Base-by-base conservation (phyloP, 1,284 basidiomycete species). In the Ceratobasidium sp. region DNA sequence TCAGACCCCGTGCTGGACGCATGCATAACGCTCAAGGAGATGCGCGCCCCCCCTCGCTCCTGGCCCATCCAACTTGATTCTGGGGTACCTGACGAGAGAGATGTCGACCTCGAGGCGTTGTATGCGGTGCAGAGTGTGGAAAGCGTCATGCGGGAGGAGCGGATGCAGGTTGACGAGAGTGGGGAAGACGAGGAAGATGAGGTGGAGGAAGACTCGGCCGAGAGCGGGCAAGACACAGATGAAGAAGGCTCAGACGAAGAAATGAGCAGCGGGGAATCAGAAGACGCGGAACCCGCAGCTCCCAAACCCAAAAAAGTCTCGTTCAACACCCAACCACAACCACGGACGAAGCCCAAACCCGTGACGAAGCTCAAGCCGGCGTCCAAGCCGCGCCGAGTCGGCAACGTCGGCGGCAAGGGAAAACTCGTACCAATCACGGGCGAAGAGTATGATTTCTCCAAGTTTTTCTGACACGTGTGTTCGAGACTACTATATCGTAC, bases 121-220 rank as follows among this genome's bases (percentile, higher is more conserved):
- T 60, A 68, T 52, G 56, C 70, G 4, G 75, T 75, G 29, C 75
- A 77, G 54, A 78, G 78, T 53, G 77, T 80, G 34, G 80, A 75
- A 49, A 80, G 89, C 40, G 77, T 81, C 49, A 83, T 84, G 22
- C 81, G 86, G 70, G 89, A 87, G 76, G 87, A 88, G 70, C 84
- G 89, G 73, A 87, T 85, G 75, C 81, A 81, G 71, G 72, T 50
- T 10, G 58, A 62, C 20, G 29, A 20, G 10, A 45, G 47, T 13
- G 57, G 38, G 17, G 58, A 62, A 79, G 27, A 80, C 60, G 77
- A 91, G 69, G 87, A 91, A 47, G 82, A 82, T 64, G 80, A 81
- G 58, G 91, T 86, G 83, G 76, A 77, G 50, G 76, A 73, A 38
- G 68, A 76, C 29, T 25, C 22, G 12, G 76, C 65, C 38, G 68